phyloP scores from a whole-genome alignment of 257 asterid genomes.

The Capsicum rhomboideum region DNA sequence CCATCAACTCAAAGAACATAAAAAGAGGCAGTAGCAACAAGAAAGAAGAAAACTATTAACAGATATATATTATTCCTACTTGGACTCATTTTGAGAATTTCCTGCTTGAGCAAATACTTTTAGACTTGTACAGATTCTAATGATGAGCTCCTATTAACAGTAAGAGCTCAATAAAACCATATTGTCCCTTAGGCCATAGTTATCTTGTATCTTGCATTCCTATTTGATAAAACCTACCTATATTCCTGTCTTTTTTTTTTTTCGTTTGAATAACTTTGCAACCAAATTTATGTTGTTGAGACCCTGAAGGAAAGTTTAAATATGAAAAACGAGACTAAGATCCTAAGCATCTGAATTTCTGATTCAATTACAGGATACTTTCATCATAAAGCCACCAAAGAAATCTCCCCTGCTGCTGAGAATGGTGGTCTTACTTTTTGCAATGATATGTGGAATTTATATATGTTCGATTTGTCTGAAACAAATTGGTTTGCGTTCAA shows the following conservation, averaged over 20 bases:
- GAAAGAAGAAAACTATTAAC: not conserved
- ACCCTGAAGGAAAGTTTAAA: not conserved
- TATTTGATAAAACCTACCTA: not conserved
- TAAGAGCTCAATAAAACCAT: not conserved
- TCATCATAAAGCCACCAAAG: constrained; percentile 46
- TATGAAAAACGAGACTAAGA: not conserved
- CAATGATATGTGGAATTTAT: constrained; percentile 74
- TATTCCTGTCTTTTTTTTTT: not conserved
- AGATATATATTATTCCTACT: not conserved
- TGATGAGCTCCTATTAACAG: not conserved
- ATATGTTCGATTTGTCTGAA: constrained; percentile 64
- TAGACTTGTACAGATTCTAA: not conserved
- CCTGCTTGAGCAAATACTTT: not conserved
- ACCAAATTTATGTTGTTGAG: not conserved
- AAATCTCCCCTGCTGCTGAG: constrained; percentile 54
- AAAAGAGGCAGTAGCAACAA: not conserved
- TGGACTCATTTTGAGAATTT: not conserved
- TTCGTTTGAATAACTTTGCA: not conserved
- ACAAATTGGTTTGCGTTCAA: constrained; percentile 41
- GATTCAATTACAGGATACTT: constrained; percentile 56
- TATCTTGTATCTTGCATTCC: not conserved
- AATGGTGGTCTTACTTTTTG: constrained; percentile 61
- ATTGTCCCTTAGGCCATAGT: not conserved
- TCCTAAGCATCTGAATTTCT: not conserved
- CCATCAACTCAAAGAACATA: not conserved